phyloP scores from a whole-genome alignment of 2,329 filamentous ascomycete species.

The Monilinia polystroma region DNA sequence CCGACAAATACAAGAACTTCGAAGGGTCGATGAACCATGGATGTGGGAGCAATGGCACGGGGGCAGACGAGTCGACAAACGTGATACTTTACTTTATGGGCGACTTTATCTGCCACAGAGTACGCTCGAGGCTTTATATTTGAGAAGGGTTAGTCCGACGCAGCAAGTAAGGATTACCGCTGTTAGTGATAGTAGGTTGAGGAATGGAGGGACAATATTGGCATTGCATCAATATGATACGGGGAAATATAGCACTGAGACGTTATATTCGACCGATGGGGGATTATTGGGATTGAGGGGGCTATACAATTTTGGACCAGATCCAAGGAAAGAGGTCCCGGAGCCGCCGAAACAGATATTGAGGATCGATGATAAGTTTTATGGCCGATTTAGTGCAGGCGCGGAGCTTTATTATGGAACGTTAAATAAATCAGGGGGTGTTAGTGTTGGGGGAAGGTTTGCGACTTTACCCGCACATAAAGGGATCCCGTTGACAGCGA shows the following conservation, averaged over 20 bases:
- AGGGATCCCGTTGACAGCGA: slow-evolving; percentile 90
- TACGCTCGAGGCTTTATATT: slow-evolving; percentile 80
- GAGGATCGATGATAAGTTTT: slow-evolving; percentile 56
- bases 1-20: slow-evolving; percentile 68
- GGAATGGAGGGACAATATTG: slow-evolving; percentile 73
- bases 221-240: slow-evolving; percentile 77
- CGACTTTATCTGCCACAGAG: slow-evolving; percentile 80
- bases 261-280: slow-evolving; percentile 88
- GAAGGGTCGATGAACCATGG: slow-evolving; percentile 50
- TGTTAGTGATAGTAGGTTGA: slow-evolving; percentile 69
- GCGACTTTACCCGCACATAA: slow-evolving; percentile 77
- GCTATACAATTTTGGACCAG: slow-evolving; percentile 83
- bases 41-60: slow-evolving; percentile 55
- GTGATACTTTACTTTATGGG: slow-evolving; percentile 67
- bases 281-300: slow-evolving; percentile 83
- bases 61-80: slow-evolving; percentile 50
- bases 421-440: slow-evolving; percentile 87
- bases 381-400: slow-evolving; percentile 84
- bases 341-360: slow-evolving; percentile 26
- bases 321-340: slow-evolving; percentile 33
- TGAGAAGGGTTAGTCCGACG: slow-evolving; percentile 73
- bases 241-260: slow-evolving; percentile 85
- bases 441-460: slow-evolving; percentile 86
- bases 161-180: slow-evolving; percentile 78
- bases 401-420: slow-evolving; percentile 95